phyloP scores from a whole-genome alignment of 2,329 filamentous ascomycete species.

The Aspergillus cejpii region DNA sequence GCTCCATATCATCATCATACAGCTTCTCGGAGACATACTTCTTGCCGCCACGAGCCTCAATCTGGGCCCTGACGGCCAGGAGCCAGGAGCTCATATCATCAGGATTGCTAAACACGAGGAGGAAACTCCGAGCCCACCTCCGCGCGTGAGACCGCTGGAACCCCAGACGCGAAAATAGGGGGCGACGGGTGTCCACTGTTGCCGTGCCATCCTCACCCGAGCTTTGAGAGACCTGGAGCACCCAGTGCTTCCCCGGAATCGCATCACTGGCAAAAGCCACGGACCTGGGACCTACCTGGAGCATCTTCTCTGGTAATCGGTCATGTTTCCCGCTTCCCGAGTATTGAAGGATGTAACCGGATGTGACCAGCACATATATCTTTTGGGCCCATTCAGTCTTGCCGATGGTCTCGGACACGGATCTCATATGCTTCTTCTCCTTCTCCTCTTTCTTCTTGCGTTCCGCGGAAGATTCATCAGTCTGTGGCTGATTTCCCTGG shows the following conservation, averaged over 20 bases:
- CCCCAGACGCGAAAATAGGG: slow-evolving; percentile 37
- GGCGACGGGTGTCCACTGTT: slow-evolving; percentile 27
- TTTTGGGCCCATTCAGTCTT: slow-evolving; percentile 41
- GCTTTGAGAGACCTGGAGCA: slow-evolving; percentile 42
- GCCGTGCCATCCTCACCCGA: slow-evolving; percentile 26
- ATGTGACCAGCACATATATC: slow-evolving; percentile 41
- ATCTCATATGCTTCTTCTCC: slow-evolving; percentile 31
- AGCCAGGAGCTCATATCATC: slow-evolving; percentile 44
- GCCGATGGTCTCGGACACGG: slow-evolving; percentile 33
- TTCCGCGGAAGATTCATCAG: slow-evolving; percentile 15
- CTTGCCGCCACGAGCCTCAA: slow-evolving; percentile 42
- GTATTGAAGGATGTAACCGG: slow-evolving; percentile 45
- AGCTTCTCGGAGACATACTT: slow-evolving; percentile 38
- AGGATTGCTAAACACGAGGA: slow-evolving; percentile 41
- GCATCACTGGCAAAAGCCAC: slow-evolving; percentile 47
- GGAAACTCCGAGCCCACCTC: slow-evolving; percentile 35
- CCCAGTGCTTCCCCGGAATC: slow-evolving; percentile 45
- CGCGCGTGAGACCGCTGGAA: slow-evolving; percentile 32
- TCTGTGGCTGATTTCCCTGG: slow-evolving; percentile 10
- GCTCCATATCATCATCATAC: slow-evolving; percentile 24
- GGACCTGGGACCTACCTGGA: slow-evolving; percentile 41
- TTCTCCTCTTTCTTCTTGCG: slow-evolving; percentile 32
- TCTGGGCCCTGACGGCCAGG: slow-evolving; percentile 40
- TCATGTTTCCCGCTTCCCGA: slow-evolving; percentile 40
- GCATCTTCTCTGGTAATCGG: slow-evolving; percentile 43